A percentile compares a stretch with the other conserved stretches of the same genome.
phyloP scores from a whole-genome alignment of 176 grass and related monocot species.

The Secale cereale region DNA sequence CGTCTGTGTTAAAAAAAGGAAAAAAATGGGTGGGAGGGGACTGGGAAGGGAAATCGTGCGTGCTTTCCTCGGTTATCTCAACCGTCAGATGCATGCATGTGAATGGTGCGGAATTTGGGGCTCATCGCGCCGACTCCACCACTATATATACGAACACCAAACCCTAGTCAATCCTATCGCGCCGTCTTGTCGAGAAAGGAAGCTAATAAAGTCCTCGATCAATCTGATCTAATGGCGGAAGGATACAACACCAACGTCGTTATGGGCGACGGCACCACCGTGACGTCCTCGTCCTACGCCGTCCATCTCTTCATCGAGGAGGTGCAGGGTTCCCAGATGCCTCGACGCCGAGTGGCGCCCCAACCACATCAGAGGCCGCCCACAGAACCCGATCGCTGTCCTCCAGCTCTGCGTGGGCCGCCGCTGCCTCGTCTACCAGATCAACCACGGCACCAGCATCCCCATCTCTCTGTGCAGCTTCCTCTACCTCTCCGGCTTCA shows the following conservation, averaged over 20 bases:
- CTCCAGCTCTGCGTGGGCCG: slow-evolving; percentile 72
- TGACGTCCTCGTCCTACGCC: slow-evolving; percentile 25
- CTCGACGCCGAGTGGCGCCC: slow-evolving; percentile 62
- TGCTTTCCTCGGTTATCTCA: too few species aligned
- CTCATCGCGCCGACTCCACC: too few species aligned
- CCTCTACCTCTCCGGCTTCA: slow-evolving; percentile 24
- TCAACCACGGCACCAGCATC: slow-evolving; percentile 22
- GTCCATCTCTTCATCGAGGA: background rate
- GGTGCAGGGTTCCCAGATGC: background rate
- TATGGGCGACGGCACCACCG: slow-evolving; percentile 29
- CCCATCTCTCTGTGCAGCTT: slow-evolving; percentile 5
- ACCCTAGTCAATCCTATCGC: too few species aligned
- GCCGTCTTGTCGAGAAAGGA: too few species aligned
- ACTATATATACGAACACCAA: too few species aligned
- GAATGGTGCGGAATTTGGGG: too few species aligned
- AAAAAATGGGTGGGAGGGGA: too few species aligned
- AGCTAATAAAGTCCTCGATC: too few species aligned
- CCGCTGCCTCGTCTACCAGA: slow-evolving; percentile 55
- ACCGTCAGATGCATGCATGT: too few species aligned
- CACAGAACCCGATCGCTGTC: slow-evolving; percentile 27
- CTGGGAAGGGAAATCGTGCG: too few species aligned
- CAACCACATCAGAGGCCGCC: background rate
- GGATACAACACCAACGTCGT: slow-evolving; percentile 30
- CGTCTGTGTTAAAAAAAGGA: too few species aligned
- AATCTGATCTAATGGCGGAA: background rate